These are phyloP conservation scores for Aureobasidium zeae DNA, from an alignment of 2,329 filamentous ascomycete genomes.

Conservation along the genomic window DNA sequence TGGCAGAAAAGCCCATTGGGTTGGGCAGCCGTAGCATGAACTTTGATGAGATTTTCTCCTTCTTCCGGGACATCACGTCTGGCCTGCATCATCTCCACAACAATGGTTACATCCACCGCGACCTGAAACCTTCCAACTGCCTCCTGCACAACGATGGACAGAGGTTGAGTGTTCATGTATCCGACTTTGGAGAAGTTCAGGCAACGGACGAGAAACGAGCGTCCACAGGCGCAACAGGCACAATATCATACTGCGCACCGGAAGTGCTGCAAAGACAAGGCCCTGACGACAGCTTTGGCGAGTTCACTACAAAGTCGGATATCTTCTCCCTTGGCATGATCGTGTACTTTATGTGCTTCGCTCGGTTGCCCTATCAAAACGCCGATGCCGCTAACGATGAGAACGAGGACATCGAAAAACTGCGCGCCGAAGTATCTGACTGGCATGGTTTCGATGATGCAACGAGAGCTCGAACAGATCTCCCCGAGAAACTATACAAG, in stretches of 20 bases:
- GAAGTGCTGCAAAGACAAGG: slow-evolving; percentile 68
- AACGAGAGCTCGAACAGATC: slow-evolving; percentile 62
- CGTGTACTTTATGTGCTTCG: slow-evolving; percentile 95
- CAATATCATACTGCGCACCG: slow-evolving; percentile 93
- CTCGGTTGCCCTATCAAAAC: slow-evolving; percentile 53
- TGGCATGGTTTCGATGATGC: slow-evolving; percentile 72
- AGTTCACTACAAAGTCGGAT: slow-evolving; percentile 95
- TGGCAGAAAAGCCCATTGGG: slow-evolving; percentile 54
- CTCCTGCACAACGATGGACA: slow-evolving; percentile 68
- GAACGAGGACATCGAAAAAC: slow-evolving; percentile 73
- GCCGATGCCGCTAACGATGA: slow-evolving; percentile 49
- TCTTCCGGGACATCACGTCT: slow-evolving; percentile 91
- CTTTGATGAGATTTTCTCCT: slow-evolving; percentile 91
- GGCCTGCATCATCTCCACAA: slow-evolving; percentile 82
- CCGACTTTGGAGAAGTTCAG: slow-evolving; percentile 96
- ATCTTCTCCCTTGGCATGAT: slow-evolving; percentile 99
- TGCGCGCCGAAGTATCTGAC: slow-evolving; percentile 71
- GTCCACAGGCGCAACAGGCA: slow-evolving; percentile 88
- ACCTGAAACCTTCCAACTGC: slow-evolving; percentile 94
- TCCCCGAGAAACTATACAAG: slow-evolving; percentile 77
- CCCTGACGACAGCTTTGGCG: slow-evolving; percentile 63
- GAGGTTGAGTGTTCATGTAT: slow-evolving; percentile 73
- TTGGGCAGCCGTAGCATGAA: slow-evolving; percentile 47
- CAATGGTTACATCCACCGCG: slow-evolving; percentile 90
- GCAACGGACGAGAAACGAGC: slow-evolving; percentile 69